Conservation (phyloP, 805 yeast genomes). For the Candida tallmaniae region DNA sequence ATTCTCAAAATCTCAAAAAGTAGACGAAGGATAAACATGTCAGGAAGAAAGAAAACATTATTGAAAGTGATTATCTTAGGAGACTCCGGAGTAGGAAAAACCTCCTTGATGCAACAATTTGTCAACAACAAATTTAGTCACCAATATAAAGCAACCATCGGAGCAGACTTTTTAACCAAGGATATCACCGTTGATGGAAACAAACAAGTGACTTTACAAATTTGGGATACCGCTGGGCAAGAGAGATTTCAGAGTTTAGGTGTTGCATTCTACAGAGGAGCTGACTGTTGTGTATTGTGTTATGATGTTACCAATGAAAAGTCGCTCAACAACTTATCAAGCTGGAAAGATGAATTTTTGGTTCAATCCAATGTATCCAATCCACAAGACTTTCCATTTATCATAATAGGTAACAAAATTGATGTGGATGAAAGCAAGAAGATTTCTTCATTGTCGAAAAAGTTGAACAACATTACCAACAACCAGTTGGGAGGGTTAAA, state of each 20-base stretch:
- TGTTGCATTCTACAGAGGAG: conserved; percentile 95
- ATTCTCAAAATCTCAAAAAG: not conserved
- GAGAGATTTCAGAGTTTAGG: conserved; percentile 96
- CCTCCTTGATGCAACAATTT: conserved; percentile 95
- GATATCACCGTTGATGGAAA: conserved; percentile 79
- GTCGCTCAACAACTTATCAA: conserved; percentile 80
- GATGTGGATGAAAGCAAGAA: conserved; percentile 91
- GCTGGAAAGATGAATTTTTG: conserved; percentile 94
- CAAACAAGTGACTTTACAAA: conserved; percentile 73
- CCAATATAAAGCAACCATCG: conserved; percentile 96
- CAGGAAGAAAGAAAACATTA: conserved; percentile 67
- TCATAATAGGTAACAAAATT: conserved; percentile 89
- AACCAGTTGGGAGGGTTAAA: conserved; percentile 57
- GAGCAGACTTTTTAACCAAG: conserved; percentile 94
- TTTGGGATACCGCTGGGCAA: conserved; percentile 99
- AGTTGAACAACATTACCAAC: conserved; percentile 42
- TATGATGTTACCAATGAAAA: conserved; percentile 94
- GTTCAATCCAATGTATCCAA: conserved; percentile 90
- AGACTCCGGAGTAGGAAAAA: conserved; percentile 97
- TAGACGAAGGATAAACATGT: conserved; percentile 28
- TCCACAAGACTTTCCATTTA: conserved; percentile 95
- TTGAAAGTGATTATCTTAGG: conserved; percentile 89
- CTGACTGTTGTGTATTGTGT: conserved; percentile 95
- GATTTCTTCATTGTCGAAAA: conserved; percentile 53
- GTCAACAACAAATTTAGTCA: conserved; percentile 92